phyloP scores from a whole-genome alignment of 352 stramenopile species.

The Globisporangium splendens region DNA sequence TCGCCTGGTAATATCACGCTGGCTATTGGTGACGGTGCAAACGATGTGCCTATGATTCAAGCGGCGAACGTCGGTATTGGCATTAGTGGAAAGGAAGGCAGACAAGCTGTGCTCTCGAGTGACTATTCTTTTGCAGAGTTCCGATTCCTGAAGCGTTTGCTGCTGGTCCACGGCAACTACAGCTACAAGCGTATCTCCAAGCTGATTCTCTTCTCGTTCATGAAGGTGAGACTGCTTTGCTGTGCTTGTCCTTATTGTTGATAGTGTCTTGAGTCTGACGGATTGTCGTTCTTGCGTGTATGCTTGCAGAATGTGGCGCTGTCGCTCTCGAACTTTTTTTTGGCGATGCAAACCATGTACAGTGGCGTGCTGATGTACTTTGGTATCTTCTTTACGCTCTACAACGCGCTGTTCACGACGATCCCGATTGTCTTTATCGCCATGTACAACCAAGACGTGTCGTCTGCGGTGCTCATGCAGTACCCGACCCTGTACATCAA shows the following conservation, averaged over 20 bases:
- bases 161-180: conserved; percentile 88
- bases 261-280: conserved; percentile 1
- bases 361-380: conserved; percentile 88
- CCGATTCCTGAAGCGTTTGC: conserved; percentile 72
- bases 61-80: conserved; percentile 82
- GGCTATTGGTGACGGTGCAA: conserved; percentile 82
- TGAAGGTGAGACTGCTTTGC: conserved; percentile 42
- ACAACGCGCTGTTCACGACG: conserved; percentile 88
- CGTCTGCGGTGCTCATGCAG: conserved; percentile 85
- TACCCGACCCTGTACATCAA: conserved; percentile 89
- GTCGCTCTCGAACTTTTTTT: conserved; percentile 84
- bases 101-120: conserved; percentile 80
- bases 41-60: conserved; percentile 89
- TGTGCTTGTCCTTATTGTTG: not conserved
- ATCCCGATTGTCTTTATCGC: conserved; percentile 88
- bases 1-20: conserved; percentile 86
- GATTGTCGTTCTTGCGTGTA: not conserved
- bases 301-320: conserved; percentile 62
- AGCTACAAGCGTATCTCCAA: conserved; percentile 90
- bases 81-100: conserved; percentile 85
- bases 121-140: conserved; percentile 87
- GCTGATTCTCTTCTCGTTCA: conserved; percentile 87
- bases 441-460: conserved; percentile 91
- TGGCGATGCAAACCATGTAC: conserved; percentile 82
- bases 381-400: conserved; percentile 87